Evolutionary conservation across 2,329 filamentous ascomycete genomes (phyloP).

Genomic region (Rutstroemia sp.): DNA sequence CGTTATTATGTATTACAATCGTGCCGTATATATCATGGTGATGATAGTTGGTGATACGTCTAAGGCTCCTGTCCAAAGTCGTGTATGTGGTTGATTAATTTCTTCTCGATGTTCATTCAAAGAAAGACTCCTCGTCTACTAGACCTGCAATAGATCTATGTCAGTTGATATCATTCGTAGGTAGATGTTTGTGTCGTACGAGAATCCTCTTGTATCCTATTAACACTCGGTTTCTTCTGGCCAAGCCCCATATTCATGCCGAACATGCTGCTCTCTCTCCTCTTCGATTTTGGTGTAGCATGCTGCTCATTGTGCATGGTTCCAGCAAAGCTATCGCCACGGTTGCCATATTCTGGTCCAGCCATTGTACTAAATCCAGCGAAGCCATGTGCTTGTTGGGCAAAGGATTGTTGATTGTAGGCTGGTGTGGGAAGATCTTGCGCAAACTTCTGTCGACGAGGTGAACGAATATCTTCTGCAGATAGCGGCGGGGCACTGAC

Average conservation of each 20-base stretch:
- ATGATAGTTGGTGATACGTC: slow-evolving; percentile 3
- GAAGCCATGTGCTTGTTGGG: slow-evolving; percentile 42
- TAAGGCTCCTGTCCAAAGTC: slow-evolving; percentile 23
- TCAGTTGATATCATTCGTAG: slow-evolving; percentile 1
- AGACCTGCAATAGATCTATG: slow-evolving; percentile 18
- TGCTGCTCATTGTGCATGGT: slow-evolving; percentile 23
- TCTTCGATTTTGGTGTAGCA: slow-evolving; percentile 33
- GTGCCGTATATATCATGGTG: background rate
- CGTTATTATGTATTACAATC: slow-evolving; percentile 10
- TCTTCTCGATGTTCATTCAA: slow-evolving; percentile 20
- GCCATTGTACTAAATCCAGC: slow-evolving; percentile 29
- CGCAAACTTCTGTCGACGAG: slow-evolving; percentile 54
- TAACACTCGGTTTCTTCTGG: slow-evolving; percentile 25
- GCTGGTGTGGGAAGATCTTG: slow-evolving; percentile 57
- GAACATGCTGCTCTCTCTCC: slow-evolving; percentile 56
- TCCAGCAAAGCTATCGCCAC: slow-evolving; percentile 21
- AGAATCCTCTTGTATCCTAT: slow-evolving; percentile 24
- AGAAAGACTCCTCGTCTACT: slow-evolving; percentile 29
- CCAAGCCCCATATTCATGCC: slow-evolving; percentile 34
- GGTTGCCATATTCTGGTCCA: slow-evolving; percentile 27
- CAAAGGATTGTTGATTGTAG: slow-evolving; percentile 37
- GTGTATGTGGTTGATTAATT: slow-evolving; percentile 3
- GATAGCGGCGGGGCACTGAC: slow-evolving; percentile 34
- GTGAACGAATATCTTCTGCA: slow-evolving; percentile 54
- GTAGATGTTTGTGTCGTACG: slow-evolving; percentile 17